Percentiles rank a stretch among this genome's conserved stretches.
Evolutionary conservation across 2,329 filamentous ascomycete species (phyloP).

Genomic region (Penicillium sp.): DNA sequence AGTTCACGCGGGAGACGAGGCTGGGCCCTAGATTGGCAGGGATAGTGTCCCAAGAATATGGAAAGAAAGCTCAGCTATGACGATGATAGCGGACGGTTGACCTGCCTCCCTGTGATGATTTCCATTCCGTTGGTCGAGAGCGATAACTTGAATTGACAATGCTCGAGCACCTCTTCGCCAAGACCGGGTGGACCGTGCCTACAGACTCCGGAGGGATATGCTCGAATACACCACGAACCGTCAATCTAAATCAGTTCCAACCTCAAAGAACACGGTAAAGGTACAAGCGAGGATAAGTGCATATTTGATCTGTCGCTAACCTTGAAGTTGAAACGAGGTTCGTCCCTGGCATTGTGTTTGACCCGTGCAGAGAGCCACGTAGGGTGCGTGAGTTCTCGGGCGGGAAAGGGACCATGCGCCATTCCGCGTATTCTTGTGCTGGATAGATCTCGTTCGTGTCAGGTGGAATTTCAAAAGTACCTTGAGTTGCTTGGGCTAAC

Average conservation of each 20-base stretch:
- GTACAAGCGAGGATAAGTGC: not conserved
- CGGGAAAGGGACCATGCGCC: not conserved
- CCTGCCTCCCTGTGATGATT: not conserved
- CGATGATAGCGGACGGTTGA: not conserved
- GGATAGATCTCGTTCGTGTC: not conserved
- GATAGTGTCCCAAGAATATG: not conserved
- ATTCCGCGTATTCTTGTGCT: not conserved
- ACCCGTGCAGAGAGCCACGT: constrained; percentile 10
- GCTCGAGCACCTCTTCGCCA: not conserved
- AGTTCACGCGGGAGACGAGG: constrained; percentile 8
- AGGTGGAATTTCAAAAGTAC: not conserved
- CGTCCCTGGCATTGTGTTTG: not conserved
- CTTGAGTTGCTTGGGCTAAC: not conserved
- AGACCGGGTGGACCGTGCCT: not conserved
- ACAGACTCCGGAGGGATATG: not conserved
- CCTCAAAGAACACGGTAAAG: no score
- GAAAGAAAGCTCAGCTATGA: not conserved
- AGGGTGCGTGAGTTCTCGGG: constrained; percentile 2
- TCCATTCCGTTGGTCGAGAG: not conserved
- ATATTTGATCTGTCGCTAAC: constrained; percentile 1
- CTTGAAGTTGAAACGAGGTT: not conserved
- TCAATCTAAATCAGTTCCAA: not conserved
- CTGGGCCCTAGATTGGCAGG: not conserved
- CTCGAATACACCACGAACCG: not conserved
- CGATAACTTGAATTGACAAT: not conserved